phyloP scores from a whole-genome alignment of 805 yeast genomes.

The Priceomyces medius region DNA sequence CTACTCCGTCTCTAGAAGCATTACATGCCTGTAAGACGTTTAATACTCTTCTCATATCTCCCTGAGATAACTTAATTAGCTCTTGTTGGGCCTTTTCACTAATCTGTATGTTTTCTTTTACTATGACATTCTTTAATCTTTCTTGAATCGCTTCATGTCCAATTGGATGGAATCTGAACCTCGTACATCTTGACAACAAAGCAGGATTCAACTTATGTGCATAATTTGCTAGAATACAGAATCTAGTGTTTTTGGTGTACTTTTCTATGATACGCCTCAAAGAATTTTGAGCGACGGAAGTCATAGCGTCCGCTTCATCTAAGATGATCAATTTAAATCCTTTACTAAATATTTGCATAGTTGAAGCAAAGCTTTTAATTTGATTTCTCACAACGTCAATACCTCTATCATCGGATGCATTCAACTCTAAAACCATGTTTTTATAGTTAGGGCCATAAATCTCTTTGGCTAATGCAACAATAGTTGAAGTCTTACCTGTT shows the following conservation, averaged over 20 bases:
- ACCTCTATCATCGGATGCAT: conserved; percentile 97
- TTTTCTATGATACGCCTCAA: conserved; percentile 83
- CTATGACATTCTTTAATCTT: conserved; percentile 67
- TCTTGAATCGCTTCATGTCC: conserved; percentile 62
- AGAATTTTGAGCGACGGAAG: conserved; percentile 82
- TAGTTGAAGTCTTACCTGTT: conserved; percentile 88
- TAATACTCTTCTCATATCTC: conserved; percentile 95
- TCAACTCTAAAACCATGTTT: conserved; percentile 90
- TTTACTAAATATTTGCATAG: conserved; percentile 84
- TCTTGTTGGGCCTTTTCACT: conserved; percentile 60
- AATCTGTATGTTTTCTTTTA: conserved; percentile 62
- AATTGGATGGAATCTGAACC: conserved; percentile 90
- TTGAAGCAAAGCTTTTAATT: conserved; percentile 93
- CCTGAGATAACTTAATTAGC: conserved; percentile 71
- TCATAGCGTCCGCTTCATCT: conserved; percentile 97
- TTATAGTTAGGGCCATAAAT: conserved; percentile 77
- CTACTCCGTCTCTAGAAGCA: conserved; percentile 56
- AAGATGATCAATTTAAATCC: conserved; percentile 89
- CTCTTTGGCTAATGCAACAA: conserved; percentile 82
- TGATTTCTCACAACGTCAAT: conserved; percentile 97
- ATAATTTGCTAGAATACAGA: conserved; percentile 93
- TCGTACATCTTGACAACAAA: conserved; percentile 86
- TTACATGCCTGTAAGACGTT: conserved; percentile 93
- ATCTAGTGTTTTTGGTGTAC: conserved; percentile 91
- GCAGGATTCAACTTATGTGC: conserved; percentile 96